These are phyloP conservation scores for Podaxis pistillaris DNA, from an alignment of 768 basidiomycete genomes.

Conservation along the genomic window DNA sequence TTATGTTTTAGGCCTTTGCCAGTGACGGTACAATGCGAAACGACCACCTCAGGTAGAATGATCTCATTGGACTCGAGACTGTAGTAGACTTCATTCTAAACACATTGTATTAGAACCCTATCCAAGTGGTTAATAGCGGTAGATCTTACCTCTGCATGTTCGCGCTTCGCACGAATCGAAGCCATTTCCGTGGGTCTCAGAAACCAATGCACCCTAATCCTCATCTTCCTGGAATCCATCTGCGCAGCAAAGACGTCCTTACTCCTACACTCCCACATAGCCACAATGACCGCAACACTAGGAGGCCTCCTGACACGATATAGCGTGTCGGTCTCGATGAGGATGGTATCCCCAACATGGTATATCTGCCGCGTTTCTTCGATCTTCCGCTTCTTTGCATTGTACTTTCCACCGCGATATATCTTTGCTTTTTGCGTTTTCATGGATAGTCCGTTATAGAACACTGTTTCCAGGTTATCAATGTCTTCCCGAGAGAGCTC, in stretches of 20 bases:
- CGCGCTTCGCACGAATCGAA: conserved; percentile 54
- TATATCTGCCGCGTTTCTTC: conserved; percentile 29
- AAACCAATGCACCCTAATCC: conserved; percentile 75
- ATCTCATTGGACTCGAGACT: conserved; percentile 48
- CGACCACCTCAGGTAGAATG: conserved; percentile 49
- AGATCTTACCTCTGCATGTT: conserved; percentile 50
- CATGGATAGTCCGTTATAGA: conserved; percentile 34
- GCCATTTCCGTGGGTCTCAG: conserved; percentile 64
- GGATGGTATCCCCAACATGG: conserved; percentile 64
- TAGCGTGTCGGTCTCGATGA: conserved; percentile 49
- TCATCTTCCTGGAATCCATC: conserved; percentile 40
- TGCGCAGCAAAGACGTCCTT: conserved; percentile 28
- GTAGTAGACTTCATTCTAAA: conserved; percentile 77
- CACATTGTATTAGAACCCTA: background rate
- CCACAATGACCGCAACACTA: conserved; percentile 67
- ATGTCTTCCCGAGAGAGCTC: conserved; percentile 14
- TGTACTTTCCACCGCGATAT: conserved; percentile 26
- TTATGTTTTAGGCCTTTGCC: conserved; percentile 21
- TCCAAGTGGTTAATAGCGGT: background rate
- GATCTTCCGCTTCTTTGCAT: conserved; percentile 12
- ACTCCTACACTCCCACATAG: conserved; percentile 60
- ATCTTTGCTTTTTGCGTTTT: conserved; percentile 25
- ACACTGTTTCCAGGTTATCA: conserved; percentile 29
- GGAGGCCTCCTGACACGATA: conserved; percentile 41
- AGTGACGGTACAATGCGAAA: conserved; percentile 50